These are phyloP conservation scores for Fusarium foetens DNA, from an alignment of 2,329 filamentous ascomycete species.

Conservation along the genomic window DNA sequence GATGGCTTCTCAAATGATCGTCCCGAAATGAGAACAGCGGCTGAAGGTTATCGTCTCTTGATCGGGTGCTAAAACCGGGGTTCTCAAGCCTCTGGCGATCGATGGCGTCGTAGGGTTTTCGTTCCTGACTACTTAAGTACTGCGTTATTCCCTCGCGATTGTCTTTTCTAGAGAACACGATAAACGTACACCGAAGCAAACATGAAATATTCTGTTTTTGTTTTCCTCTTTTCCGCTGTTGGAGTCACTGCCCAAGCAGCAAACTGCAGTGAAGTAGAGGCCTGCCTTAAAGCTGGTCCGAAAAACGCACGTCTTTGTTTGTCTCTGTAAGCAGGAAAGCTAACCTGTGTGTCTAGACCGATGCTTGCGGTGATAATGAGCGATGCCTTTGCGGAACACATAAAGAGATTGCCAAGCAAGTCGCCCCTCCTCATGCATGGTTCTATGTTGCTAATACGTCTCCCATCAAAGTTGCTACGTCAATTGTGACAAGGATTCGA, in stretches of 20 bases:
- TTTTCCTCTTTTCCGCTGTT: background rate
- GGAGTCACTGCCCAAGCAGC: slow-evolving; percentile 8
- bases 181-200: background rate
- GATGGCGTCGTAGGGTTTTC: background rate
- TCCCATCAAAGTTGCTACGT: background rate
- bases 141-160: background rate
- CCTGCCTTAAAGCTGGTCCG: slow-evolving; percentile 17
- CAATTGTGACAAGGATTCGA: slow-evolving; percentile 1
- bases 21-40: background rate
- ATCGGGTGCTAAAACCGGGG: background rate
- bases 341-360: background rate
- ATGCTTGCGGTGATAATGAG: background rate
- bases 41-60: background rate
- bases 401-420: slow-evolving; percentile 15
- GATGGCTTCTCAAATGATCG: background rate
- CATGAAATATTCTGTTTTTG: slow-evolving; percentile 9
- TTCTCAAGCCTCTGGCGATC: background rate
- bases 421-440: rapidly evolving
- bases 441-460: background rate
- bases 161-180: rapidly evolving
- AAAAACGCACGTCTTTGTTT: background rate
- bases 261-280: slow-evolving; percentile 1
- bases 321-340: rapidly evolving
- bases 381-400: slow-evolving; percentile 24
- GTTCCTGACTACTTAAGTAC: background rate